phyloP scores from a whole-genome alignment of 1,284 basidiomycete genomes.

The Laetiporus sulphureus region DNA sequence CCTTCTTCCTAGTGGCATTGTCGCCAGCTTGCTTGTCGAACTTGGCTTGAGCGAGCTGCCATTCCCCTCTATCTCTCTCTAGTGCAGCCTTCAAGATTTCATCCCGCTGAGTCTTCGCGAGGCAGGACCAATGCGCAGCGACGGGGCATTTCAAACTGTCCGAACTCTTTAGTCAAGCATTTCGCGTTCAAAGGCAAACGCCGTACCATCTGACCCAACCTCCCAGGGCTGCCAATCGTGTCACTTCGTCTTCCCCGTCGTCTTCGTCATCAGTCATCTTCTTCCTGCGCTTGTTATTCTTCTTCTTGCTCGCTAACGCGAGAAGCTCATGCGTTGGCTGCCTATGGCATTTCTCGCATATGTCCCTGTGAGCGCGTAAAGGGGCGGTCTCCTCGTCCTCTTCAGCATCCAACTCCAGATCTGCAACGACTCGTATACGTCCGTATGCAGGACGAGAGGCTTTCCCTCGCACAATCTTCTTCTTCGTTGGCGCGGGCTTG shows the following conservation, averaged over 20 bases:
- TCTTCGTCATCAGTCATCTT: conserved; percentile 39
- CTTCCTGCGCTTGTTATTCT: conserved; percentile 35
- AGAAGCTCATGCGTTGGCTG: conserved; percentile 52
- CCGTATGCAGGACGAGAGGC: conserved; percentile 59
- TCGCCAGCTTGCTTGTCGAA: not conserved
- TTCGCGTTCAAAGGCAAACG: not conserved
- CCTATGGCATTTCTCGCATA: conserved; percentile 68
- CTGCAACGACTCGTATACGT: conserved; percentile 48
- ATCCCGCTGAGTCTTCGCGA: conserved; percentile 57
- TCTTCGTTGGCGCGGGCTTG: conserved; percentile 19
- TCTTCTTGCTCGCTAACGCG: conserved; percentile 29
- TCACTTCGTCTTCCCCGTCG: conserved; percentile 49
- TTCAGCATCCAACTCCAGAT: conserved; percentile 50
- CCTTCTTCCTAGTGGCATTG: conserved; percentile 7
- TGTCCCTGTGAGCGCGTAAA: conserved; percentile 51
- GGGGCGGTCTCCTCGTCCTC: conserved; percentile 49
- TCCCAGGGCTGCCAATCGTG: conserved; percentile 48
- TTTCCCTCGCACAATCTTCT: conserved; percentile 32
- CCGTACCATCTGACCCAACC: conserved; percentile 86
- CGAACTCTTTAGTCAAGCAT: not conserved
- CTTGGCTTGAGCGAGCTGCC: conserved; percentile 19
- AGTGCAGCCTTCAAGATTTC: conserved; percentile 66
- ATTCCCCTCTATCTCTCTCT: conserved; percentile 40
- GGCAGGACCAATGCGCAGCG: conserved; percentile 75
- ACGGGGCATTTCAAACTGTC: conserved; percentile 70